Conservation (phyloP, 139 green algal species). For the Trebouxia sp. region DNA sequence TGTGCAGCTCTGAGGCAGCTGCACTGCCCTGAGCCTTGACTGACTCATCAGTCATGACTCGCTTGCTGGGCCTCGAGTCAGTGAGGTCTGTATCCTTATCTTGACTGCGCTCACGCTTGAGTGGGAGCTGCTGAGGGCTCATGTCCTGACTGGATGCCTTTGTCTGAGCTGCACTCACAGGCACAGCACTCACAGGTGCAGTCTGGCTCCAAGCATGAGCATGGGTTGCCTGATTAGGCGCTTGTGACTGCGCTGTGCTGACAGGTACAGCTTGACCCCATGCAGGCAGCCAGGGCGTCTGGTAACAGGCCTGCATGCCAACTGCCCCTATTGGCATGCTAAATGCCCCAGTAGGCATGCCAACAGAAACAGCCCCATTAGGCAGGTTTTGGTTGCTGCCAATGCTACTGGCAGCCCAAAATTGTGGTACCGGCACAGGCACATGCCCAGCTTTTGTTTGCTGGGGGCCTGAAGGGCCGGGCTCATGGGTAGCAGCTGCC, state of each 20-base stretch:
- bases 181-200: no score
- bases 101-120: neutral
- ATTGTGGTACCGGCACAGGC: neutral
- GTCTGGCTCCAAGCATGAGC: no score
- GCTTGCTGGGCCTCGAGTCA: conserved; percentile 5
- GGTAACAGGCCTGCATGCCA: conserved; percentile 2
- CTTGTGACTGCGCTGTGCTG: neutral
- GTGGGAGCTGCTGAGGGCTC: no score
- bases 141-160: no score
- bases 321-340: no score
- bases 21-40: no score
- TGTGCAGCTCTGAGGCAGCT: neutral
- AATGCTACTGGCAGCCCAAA: neutral
- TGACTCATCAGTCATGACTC: neutral
- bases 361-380: neutral
- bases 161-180: no score
- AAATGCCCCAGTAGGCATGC: no score
- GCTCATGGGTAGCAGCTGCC: neutral
- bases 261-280: neutral
- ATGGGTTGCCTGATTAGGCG: neutral
- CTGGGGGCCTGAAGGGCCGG: neutral
- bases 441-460: no score
- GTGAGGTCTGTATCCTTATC: neutral
- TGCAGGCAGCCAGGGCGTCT: neutral
- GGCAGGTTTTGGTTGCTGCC: neutral